Evolutionary conservation across 495 filamentous ascomycete genomes (phyloP), one percentile per base, ranked within the genome.

Genomic region (Aspergillus cristatus): DNA sequence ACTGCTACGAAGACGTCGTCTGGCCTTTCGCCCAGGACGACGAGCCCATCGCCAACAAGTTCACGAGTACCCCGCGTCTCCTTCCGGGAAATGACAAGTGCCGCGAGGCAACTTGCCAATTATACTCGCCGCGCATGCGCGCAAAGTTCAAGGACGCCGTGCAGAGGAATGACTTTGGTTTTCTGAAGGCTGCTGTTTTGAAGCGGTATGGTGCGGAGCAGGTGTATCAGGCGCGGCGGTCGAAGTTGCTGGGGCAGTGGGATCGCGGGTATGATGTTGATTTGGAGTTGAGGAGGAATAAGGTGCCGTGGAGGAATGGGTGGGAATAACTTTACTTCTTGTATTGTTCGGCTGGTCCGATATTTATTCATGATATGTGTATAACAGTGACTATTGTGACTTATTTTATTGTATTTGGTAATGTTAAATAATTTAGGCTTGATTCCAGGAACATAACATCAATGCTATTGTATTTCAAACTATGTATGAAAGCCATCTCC

Each of bases 61-160:
- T 87, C 48, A 69, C 60, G 12, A 53, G 55, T 3, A 55, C 60
- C 3, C 51, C 63, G 46, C 65, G 67, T 17, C 49, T 63, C 1
- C 55, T 70, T 6, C 67, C 67, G 1, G 62, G 69, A 20, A 62
- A 72, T 36, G 57, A 54, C 14, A 8, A 8, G 3, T 57, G 55
- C 14, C 60, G 68, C 3, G 60, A 75, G 25, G 75, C 70, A 0
- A 71, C 69, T 14, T 91, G 85, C 47, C 81, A 85, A 57, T 60
- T 89, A 6, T 88, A 84, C 43, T 82, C 79, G n/a, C 58, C 69
- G 7, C 72, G 78, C n/a, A 88, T 88, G 79, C 68, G 83, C 28
- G 58, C 66, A 1, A 65, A 79, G 7, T 86, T 86, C 51, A 48
- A 54, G 13, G 65, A 72, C 14, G 78, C 80, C 2, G 71, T 79